A percentile compares a stretch with the other conserved stretches of the same genome.
Conservation (phyloP, 1,284 basidiomycete genomes). For the Leccinum angustisporum region DNA sequence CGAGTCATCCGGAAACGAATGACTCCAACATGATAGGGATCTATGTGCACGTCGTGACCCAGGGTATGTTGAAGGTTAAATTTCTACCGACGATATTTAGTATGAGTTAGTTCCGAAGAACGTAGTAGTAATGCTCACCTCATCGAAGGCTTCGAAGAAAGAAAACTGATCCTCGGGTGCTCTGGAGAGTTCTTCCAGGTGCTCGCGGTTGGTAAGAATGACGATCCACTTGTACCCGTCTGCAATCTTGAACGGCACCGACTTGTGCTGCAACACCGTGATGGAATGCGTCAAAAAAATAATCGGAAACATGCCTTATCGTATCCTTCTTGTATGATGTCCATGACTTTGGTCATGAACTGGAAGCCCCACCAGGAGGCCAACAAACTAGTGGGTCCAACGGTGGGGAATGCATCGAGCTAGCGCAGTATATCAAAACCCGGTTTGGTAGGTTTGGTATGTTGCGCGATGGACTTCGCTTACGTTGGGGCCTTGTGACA, state of each 20-base stretch:
- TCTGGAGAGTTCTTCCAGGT: slow-evolving; percentile 33
- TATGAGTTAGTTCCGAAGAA: background rate
- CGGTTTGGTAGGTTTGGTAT: background rate
- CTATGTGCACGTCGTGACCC: background rate
- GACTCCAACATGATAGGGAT: background rate
- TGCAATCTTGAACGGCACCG: slow-evolving; percentile 41
- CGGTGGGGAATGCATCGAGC: slow-evolving; percentile 6
- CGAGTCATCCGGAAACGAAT: background rate
- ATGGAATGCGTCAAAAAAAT: background rate
- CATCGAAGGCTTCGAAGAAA: background rate
- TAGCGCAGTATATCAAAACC: background rate
- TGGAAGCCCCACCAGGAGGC: slow-evolving; percentile 20
- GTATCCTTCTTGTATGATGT: slow-evolving; percentile 25
- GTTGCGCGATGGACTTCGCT: background rate
- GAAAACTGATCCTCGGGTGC: background rate
- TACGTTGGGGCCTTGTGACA: background rate
- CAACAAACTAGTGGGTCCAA: slow-evolving; percentile 18
- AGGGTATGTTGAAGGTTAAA: background rate
- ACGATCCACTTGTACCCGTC: slow-evolving; percentile 40
- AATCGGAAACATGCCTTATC: slow-evolving; percentile 6
- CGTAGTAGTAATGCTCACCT: background rate
- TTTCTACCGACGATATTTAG: background rate
- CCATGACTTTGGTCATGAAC: slow-evolving; percentile 4
- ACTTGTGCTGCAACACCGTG: slow-evolving; percentile 31
- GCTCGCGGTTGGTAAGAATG: slow-evolving; percentile 34